phyloP scores from a whole-genome alignment of 352 stramenopile genomes.

The Globisporangium okanoganense region DNA sequence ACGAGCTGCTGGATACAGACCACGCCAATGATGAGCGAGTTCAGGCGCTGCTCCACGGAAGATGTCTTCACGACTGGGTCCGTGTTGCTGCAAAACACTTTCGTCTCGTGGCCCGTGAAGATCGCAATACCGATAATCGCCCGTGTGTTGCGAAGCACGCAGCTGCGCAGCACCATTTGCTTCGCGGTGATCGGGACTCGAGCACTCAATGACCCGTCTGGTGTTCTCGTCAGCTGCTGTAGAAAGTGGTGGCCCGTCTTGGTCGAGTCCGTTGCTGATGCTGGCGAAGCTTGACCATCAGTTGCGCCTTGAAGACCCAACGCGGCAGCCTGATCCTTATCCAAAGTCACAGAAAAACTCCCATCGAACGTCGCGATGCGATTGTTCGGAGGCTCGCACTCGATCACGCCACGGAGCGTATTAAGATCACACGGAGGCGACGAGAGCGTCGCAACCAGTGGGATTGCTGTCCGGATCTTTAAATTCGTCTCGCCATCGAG shows the following conservation, averaged over 20 bases:
- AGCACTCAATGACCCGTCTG: slow-evolving; percentile 33
- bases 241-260: slow-evolving; percentile 10
- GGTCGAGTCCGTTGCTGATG: not conserved
- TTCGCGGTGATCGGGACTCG: slow-evolving; percentile 71
- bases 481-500: slow-evolving; percentile 83
- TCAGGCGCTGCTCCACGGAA: slow-evolving; percentile 70
- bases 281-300: not conserved
- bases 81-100: slow-evolving; percentile 82
- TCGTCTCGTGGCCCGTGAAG: slow-evolving; percentile 87
- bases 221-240: slow-evolving; percentile 24
- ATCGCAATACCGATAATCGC: slow-evolving; percentile 83
- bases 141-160: slow-evolving; percentile 84
- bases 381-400: slow-evolving; percentile 81
- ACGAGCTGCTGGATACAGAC: slow-evolving; percentile 76
- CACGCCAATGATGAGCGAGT: slow-evolving; percentile 65
- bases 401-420: slow-evolving; percentile 48
- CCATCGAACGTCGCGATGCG: slow-evolving; percentile 84
- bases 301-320: slow-evolving; percentile 24
- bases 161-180: slow-evolving; percentile 89
- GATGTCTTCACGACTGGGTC: slow-evolving; percentile 75
- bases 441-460: slow-evolving; percentile 37
- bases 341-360: slow-evolving; percentile 47
- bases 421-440: slow-evolving; percentile 28
- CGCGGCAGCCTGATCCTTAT: slow-evolving; percentile 26
- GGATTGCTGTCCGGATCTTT: slow-evolving; percentile 76